Evolutionary conservation across 345 rosid species (phyloP), one percentile per base, ranked within the genome.

Genomic region (Lepidium aucheri): DNA sequence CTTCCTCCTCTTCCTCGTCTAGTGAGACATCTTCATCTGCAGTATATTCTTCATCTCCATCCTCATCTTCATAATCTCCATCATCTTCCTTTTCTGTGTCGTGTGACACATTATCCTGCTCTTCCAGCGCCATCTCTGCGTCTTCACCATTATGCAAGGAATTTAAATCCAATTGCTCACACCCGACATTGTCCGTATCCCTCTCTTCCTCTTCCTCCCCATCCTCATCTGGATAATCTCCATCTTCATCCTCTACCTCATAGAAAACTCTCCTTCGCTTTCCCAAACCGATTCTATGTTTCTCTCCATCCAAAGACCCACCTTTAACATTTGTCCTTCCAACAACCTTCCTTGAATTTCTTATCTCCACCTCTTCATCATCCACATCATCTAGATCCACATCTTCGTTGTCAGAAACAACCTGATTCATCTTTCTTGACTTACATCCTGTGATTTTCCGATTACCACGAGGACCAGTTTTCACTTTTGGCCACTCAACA

Each of bases 1-100:
- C 99, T 73, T 87, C 99, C 20, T 84, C 89, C 66, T 91, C 97
- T 52, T 90, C 99, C 76, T 87, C 99, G n/a, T 84, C 89, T 61
- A 82, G 56, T 47, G 80, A 81, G 61, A 85, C 88, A 52, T 91
- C 87, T 22, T 79, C 92, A 59, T 86, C 93, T 3, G 76, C 77
- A 1, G 84, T 77, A 62, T 80, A 86, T 58, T 91, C 89, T 6
- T 82, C 93, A 9, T 86, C 89, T 5, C 76, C 83, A 9, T 87
- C 85, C 0, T 80, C 86, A 6, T 55, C 84, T n/a, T 78, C 81
- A 5, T 79, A 84, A 10, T 82, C 74, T 22, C 81, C 86, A 16
- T 70, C 82, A 35, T 89, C 86, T 32, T 62, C 74, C 30, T 62
- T 61, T n/a, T 74, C 66, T 3, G 53, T 54, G 16, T 61, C 70